Conservation (phyloP, 257 asterid species). For the Lavandula angustifolia region DNA sequence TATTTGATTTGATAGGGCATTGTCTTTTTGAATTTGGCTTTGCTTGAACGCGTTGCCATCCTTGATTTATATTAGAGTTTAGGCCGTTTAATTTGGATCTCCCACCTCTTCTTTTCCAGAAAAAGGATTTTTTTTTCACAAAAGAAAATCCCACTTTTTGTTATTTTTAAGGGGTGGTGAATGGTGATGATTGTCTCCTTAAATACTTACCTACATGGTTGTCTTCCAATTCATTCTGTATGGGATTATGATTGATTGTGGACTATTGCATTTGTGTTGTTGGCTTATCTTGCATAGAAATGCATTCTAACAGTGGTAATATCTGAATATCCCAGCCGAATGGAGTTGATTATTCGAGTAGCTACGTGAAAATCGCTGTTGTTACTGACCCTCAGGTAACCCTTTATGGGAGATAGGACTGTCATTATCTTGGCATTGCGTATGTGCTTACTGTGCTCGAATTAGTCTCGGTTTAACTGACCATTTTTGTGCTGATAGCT, state of each 20-base stretch:
- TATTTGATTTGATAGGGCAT: neutral
- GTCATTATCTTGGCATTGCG: slow-evolving; percentile 16
- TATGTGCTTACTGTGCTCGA: slow-evolving; percentile 14
- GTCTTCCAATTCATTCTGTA: neutral
- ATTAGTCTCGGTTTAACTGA: neutral
- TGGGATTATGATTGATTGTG: neutral
- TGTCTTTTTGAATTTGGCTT: slow-evolving; percentile 2
- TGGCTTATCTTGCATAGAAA: slow-evolving; percentile 15
- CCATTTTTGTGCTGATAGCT: slow-evolving; percentile 49
- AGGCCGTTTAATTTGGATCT: neutral
- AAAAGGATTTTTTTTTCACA: no score
- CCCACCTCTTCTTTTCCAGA: neutral
- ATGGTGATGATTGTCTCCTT: neutral
- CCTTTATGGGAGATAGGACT: neutral
- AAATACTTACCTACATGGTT: neutral
- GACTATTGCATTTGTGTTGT: neutral
- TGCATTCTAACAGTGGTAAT: slow-evolving; percentile 23
- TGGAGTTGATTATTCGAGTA: slow-evolving; percentile 47
- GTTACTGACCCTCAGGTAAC: slow-evolving; percentile 97
- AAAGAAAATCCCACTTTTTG: neutral
- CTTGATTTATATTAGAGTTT: neutral
- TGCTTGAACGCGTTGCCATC: neutral
- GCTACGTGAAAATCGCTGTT: slow-evolving; percentile 75
- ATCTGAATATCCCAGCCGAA: slow-evolving; percentile 45
- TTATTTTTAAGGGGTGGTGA: neutral